Conservation (phyloP, 495 filamentous ascomycete species). For the Neurospora sp. region DNA sequence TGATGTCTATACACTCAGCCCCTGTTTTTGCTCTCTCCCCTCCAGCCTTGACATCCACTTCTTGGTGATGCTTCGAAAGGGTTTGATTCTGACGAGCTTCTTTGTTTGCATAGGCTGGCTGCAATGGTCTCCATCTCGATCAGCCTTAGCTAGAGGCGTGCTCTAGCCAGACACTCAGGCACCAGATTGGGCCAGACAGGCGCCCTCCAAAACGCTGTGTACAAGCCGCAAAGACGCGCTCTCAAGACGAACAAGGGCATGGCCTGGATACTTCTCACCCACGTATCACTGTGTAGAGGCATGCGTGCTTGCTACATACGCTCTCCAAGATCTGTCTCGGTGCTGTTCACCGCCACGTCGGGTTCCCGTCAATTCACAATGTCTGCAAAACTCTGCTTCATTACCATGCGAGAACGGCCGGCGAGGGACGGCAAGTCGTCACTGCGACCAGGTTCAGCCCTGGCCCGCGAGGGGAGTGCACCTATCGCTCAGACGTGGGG, state of each 20-base stretch:
- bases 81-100: slow-evolving; percentile 4
- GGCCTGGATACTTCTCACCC: slow-evolving; percentile 20
- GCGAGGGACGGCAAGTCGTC: slow-evolving; percentile 19
- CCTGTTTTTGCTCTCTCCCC: neutral
- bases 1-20: neutral
- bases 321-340: slow-evolving; percentile 21
- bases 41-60: neutral
- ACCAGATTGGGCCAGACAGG: neutral
- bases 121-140: neutral
- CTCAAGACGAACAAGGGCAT: slow-evolving; percentile 19
- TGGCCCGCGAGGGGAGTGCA: slow-evolving; percentile 8
- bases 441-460: slow-evolving; percentile 14
- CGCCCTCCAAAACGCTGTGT: neutral
- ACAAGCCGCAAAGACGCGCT: neutral
- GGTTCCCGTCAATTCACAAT: slow-evolving; percentile 17
- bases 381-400: slow-evolving; percentile 12
- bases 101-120: neutral
- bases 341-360: slow-evolving; percentile 29
- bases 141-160: neutral
- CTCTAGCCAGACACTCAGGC: neutral
- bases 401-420: slow-evolving; percentile 1
- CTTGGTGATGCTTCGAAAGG: slow-evolving; percentile 3
- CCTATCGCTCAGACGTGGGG: slow-evolving; percentile 15
- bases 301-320: slow-evolving; percentile 23
- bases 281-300: slow-evolving; percentile 13